Percentiles rank a stretch among this genome's conserved stretches.
Conservation (phyloP, 768 basidiomycete species). For the Gloeostereum incarnatum region DNA sequence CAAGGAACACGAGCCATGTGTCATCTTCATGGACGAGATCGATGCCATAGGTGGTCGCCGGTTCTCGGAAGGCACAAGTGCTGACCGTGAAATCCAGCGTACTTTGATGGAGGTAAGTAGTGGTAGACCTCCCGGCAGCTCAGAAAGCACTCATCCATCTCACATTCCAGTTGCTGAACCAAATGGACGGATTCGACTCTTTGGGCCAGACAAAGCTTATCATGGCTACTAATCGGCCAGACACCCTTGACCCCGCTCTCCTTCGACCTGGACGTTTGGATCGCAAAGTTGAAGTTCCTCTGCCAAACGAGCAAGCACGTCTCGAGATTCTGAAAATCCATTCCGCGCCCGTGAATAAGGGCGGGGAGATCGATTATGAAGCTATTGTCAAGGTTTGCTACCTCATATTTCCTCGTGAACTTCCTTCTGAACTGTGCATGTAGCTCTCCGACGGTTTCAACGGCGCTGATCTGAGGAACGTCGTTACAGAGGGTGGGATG, state of each 20-base stretch:
- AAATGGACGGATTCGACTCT: constrained; percentile 99
- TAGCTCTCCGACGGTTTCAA: constrained; percentile 8
- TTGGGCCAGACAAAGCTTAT: constrained; percentile 93
- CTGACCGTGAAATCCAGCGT: constrained; percentile 97
- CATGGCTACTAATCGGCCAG: constrained; percentile 99
- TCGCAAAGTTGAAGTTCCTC: constrained; percentile 94
- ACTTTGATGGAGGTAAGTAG: constrained; percentile 87
- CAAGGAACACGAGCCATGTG: constrained; percentile 94
- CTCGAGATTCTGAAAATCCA: constrained; percentile 98
- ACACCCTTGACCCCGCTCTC: constrained; percentile 94
- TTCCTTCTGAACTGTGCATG: constrained; percentile 2
- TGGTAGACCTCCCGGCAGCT: background rate
- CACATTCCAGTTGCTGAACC: constrained; percentile 67
- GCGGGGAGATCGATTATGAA: constrained; percentile 94
- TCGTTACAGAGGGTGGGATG: constrained; percentile 95
- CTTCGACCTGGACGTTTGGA: constrained; percentile 94
- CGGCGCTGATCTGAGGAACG: constrained; percentile 92
- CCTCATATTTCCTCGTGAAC: background rate
- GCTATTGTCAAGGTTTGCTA: constrained; percentile 83
- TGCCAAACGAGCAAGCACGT: constrained; percentile 95
- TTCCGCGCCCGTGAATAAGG: constrained; percentile 88
- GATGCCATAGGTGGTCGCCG: constrained; percentile 93
- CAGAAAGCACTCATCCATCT: background rate
- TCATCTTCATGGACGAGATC: constrained; percentile 98
- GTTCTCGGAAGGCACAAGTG: constrained; percentile 93